Evolutionary conservation across 1,284 basidiomycete species (phyloP), one percentile per base, ranked within the genome.

Genomic region (Entoloma clypeatum): DNA sequence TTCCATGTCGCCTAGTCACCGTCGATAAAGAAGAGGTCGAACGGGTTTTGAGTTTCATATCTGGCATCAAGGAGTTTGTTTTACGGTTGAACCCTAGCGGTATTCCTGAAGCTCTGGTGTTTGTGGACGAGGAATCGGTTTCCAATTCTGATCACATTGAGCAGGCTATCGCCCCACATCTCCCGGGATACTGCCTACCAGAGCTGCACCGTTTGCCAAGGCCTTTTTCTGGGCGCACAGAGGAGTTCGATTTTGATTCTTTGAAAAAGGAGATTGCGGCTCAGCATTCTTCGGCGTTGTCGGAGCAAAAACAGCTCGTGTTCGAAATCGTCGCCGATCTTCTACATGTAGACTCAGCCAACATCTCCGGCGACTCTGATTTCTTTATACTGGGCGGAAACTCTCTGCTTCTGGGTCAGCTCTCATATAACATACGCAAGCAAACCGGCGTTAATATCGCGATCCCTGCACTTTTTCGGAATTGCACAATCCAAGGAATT

Each of bases 361-460:
- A 59, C 30, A 63, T 73, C 35, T 59, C 55, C 2, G 49, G 55
- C 30, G 60, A 63, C 27, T 66, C 66, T 7, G 71, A 73, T 51
- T 67, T 73, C 54, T 71, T 73, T 55, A 50, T 72, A 0, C 55
- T 72, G 23, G 71, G 71, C 28, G 70, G 70, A 10, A 72, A 66
- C 50, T 72, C 69, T 1, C 53, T 71, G 4, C 59, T 72, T 13
- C 59, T 72, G 3, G 71, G 71, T 5, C 67, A 70, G 35, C 61
- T 73, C n/a, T 59, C 65, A 4, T 60, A 71, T 44, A 52, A 59
- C 36, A 59, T 72, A 33, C 63, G 69, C n/a, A 64, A 67, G 45
- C 62, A 60, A 51, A 63, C 63, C 6, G 65, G 66, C 13, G 60
- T 57, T n/a, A 60, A 54, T 19, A 40, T 73, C 6, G 59, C 57